Evolutionary conservation across 371 early-diverging fungal genomes (phyloP).

Genomic region (Mucor circinelloides): DNA sequence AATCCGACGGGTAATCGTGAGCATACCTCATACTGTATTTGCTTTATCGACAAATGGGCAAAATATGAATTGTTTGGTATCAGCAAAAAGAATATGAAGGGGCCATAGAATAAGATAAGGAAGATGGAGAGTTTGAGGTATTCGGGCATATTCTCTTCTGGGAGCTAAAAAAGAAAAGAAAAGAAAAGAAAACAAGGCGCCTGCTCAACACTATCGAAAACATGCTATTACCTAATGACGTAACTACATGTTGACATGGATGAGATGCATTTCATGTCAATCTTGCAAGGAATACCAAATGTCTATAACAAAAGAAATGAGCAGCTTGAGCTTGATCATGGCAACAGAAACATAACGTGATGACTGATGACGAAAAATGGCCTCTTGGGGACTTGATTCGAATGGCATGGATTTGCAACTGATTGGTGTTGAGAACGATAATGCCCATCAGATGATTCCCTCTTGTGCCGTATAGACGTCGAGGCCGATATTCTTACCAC

Average conservation of each 20-base stretch:
- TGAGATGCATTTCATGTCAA: too few relatives aligned
- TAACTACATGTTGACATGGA: too few relatives aligned
- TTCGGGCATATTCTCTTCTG: neutral
- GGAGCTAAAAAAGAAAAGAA: neutral
- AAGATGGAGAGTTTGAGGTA: constrained; percentile 3
- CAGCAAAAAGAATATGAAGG: constrained; percentile 3
- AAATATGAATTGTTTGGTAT: constrained; percentile 12
- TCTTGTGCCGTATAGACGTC: neutral
- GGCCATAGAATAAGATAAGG: constrained; percentile 3
- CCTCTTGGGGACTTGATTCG: too few relatives aligned
- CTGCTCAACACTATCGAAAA: neutral
- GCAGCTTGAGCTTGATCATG: too few relatives aligned
- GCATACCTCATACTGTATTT: neutral
- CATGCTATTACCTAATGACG: neutral
- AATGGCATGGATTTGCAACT: too few relatives aligned
- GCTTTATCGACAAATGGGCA: neutral
- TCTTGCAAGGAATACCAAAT: too few relatives aligned
- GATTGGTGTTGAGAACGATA: neutral
- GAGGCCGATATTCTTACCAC: neutral
- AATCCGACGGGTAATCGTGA: neutral
- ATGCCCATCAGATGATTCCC: neutral
- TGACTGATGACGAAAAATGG: too few relatives aligned
- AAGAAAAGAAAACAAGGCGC: neutral
- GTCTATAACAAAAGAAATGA: too few relatives aligned
- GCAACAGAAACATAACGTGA: too few relatives aligned